Base-by-base conservation (phyloP, 2,329 filamentous ascomycete genomes). In the Chaetomium globosum region DNA sequence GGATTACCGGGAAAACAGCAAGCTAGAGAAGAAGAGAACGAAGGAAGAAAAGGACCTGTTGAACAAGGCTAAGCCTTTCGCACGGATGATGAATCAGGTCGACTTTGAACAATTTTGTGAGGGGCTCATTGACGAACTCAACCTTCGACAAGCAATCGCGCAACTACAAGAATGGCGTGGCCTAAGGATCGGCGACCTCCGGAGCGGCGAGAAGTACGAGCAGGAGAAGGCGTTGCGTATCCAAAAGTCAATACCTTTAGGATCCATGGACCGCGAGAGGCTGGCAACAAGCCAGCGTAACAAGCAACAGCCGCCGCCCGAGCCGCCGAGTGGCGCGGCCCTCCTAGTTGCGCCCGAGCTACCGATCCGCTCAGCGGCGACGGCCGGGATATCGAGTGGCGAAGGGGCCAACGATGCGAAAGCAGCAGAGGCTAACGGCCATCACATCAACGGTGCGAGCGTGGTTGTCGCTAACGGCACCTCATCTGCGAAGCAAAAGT, bases 141-240 rank as follows among this genome's bases (percentile, higher is more conserved):
- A 97, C 71, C 81, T 99, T 21, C 88, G 95, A 2, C 89, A 96
- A 74, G 95, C 95, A 46, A 97, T 99, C 65, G 70, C 85, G 0
- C 94, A 98, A 75, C 81, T 99, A 2, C 94, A 98, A 74, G 95
- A 98, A 73, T 99, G 95, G 95, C 88, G 95, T 36, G 86, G 86
- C 55, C 86, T 92, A 78, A 87, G 89, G 23, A 95, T 99, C 67
- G 90, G 89, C 0, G 93, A 96, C 68, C 82, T 99, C 12, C 88
- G 89, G 63, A 88, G 88, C 28, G 95, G 95, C 33, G 92, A 97
- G 75, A 96, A 94, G 75, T 99, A 95, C 74, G 95, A 99, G 77
- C 82, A 86, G 21, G 95, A 98, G 68, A 99, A 98, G 78, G 83
- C 89, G 39, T 80, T 85, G 63, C 86, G 95, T 13, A 85, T 89